Percentiles rank a stretch among this genome's conserved stretches.
These are phyloP conservation scores for Pyrenula aspistea DNA, from an alignment of 495 filamentous ascomycete species.

Conservation along the genomic window DNA sequence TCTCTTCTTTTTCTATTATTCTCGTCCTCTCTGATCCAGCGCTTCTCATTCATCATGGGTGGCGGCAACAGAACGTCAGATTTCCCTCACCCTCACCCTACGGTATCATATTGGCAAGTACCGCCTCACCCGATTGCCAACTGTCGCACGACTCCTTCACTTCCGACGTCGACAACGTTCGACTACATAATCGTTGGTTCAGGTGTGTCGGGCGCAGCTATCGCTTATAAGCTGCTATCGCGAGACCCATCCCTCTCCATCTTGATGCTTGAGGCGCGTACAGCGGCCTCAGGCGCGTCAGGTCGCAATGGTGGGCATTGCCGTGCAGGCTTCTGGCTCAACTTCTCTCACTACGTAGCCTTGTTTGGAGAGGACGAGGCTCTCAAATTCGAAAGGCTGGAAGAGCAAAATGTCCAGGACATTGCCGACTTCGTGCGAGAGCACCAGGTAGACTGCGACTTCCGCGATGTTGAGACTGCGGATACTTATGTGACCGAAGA, in stretches of 20 bases:
- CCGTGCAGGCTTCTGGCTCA: background rate
- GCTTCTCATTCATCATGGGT: background rate
- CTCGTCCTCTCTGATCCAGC: background rate
- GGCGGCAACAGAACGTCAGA: slow-evolving; percentile 9
- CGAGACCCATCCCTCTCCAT: slow-evolving; percentile 31
- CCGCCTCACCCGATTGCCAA: slow-evolving; percentile 45
- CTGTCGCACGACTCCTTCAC: background rate
- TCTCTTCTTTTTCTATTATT: background rate
- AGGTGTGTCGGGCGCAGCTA: slow-evolving; percentile 59
- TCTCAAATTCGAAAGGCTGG: background rate
- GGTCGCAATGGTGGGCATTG: slow-evolving; percentile 35
- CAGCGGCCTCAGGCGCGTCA: slow-evolving; percentile 75
- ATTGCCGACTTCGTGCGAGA: background rate
- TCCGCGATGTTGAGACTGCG: background rate
- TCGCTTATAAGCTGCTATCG: slow-evolving; percentile 47
- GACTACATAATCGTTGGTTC: slow-evolving; percentile 48
- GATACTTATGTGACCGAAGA: background rate
- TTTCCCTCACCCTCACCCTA: slow-evolving; percentile 45
- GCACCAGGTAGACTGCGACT: background rate
- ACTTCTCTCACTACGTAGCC: background rate
- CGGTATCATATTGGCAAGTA: slow-evolving; percentile 60
- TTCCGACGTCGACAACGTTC: background rate
- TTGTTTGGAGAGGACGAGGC: background rate
- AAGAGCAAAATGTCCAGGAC: background rate
- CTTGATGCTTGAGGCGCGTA: slow-evolving; percentile 68